Percentiles rank a stretch among this genome's conserved stretches.
These are phyloP conservation scores for Balakata baccata DNA, from an alignment of 345 rosid genomes.

Conservation along the genomic window DNA sequence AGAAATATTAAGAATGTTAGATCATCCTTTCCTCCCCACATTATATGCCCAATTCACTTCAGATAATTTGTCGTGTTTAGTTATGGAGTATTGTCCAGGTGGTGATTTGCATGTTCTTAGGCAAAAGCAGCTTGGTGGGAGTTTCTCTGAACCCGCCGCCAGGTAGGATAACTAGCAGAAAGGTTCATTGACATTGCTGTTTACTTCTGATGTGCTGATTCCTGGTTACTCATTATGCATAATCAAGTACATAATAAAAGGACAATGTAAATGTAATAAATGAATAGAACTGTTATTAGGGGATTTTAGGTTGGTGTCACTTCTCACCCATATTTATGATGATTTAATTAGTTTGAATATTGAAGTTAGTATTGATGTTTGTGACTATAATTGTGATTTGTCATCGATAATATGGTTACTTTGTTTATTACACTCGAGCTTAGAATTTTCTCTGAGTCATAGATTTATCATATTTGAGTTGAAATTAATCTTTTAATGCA, in stretches of 20 bases:
- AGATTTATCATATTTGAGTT: neutral
- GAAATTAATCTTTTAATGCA: neutral
- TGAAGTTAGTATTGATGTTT: neutral
- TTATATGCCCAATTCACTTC: constrained; percentile 75
- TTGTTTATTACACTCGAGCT: neutral
- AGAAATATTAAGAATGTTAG: constrained; percentile 78
- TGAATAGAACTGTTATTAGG: neutral
- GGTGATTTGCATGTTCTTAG: constrained; percentile 93
- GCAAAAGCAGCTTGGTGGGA: constrained; percentile 77
- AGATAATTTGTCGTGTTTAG: constrained; percentile 78
- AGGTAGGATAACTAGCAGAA: constrained; percentile 42
- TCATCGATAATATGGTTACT: neutral
- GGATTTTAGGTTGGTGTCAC: neutral
- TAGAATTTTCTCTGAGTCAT: neutral
- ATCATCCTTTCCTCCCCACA: constrained; percentile 95
- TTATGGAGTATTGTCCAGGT: constrained; percentile 98
- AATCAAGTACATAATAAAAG: neutral
- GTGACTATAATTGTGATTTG: neutral
- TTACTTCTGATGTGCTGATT: neutral
- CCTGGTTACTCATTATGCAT: neutral
- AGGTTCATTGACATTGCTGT: neutral
- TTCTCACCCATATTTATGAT: neutral
- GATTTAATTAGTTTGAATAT: neutral
- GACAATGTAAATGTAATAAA: neutral
- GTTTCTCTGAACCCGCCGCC: constrained; percentile 82